Conservation (phyloP, 805 yeast genomes). For the Starmerella khaoyaiensis region DNA sequence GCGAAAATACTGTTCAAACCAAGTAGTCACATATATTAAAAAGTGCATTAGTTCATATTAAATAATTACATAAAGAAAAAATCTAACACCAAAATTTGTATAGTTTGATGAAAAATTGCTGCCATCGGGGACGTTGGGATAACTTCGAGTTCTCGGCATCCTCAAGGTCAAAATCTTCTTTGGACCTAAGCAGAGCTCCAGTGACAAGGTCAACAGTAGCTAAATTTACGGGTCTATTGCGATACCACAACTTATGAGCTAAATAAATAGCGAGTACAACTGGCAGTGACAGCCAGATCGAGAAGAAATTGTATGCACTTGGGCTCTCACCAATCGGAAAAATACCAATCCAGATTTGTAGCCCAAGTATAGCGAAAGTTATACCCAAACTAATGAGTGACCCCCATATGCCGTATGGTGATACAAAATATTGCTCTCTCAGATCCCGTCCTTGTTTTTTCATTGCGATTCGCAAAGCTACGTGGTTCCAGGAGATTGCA, state of each 20-base stretch:
- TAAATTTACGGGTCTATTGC: conserved; percentile 8
- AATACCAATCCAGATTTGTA: conserved; percentile 71
- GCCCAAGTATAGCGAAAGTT: conserved; percentile 47
- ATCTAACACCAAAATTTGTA: conserved; percentile 11
- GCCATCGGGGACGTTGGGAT: neutral
- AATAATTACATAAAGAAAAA: no score
- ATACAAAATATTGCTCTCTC: conserved; percentile 50
- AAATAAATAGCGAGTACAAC: conserved; percentile 34
- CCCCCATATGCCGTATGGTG: conserved; percentile 59
- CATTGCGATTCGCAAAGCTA: conserved; percentile 41
- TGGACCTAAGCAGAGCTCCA: conserved; percentile 17
- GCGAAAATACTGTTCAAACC: no score
- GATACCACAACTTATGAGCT: conserved; percentile 35
- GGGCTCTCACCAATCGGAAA: conserved; percentile 41
- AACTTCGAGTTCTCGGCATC: neutral
- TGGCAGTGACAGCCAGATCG: conserved; percentile 40
- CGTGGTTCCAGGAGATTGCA: conserved; percentile 45
- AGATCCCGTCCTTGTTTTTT: conserved; percentile 49
- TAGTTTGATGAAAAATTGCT: neutral
- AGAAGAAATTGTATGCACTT: conserved; percentile 35
- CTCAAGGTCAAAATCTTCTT: conserved; percentile 8
- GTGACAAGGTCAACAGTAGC: conserved; percentile 18
- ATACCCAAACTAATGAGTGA: conserved; percentile 50
- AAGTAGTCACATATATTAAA: no score
- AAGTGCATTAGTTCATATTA: no score